Base-by-base conservation (phyloP, 176 grass and related monocot species). In the Pontederia crassipes region DNA sequence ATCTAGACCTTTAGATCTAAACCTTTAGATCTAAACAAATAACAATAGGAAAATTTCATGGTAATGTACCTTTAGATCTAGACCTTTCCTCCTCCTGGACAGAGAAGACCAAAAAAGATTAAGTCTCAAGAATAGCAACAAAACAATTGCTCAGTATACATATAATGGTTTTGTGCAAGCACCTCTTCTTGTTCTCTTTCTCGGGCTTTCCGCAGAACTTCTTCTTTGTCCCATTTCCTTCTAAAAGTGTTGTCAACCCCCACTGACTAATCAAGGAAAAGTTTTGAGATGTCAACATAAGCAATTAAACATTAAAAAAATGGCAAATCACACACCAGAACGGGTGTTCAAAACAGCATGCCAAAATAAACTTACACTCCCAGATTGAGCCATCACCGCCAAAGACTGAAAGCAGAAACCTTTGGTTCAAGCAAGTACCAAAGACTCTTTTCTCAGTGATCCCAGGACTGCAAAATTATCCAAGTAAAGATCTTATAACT, bases 141-240 rank as follows among this genome's bases (percentile, higher is more conserved):
- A 64, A 62, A 17, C 8, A 74, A 50, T 8, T 65, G 9, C 9
- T 49, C 11, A 17, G 47, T 63, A n/a, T 5, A 12, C 17, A 55
- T 7, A 14, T 15, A 29, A 4, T 13, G 16, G 29, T 8, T 53
- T 16, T 32, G 9, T 50, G 28, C 2, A 48, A 32, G n/a, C 46
- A 98, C 93, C 84, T 92, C 84, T 71, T 82, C 71, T 48, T 57
- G 71, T 66, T 95, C 86, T 57, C 93, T 78, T 77, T 92, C 81
- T 57, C 93, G 76, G 74, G 87, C 93, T 74, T 81, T 68, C 54
- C 88, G 83, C 73, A 97, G 80, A 64, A 83, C 88, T 57, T 98
- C 93, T 66, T 98, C 93, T 76, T 69, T 82, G 57, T 98, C 79
- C 53, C 89, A 92, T 64, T 98, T 98, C 80, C 87, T 90, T 66